Conservation (phyloP, 1,284 basidiomycete genomes). For the Cryptococcus floricola region DNA sequence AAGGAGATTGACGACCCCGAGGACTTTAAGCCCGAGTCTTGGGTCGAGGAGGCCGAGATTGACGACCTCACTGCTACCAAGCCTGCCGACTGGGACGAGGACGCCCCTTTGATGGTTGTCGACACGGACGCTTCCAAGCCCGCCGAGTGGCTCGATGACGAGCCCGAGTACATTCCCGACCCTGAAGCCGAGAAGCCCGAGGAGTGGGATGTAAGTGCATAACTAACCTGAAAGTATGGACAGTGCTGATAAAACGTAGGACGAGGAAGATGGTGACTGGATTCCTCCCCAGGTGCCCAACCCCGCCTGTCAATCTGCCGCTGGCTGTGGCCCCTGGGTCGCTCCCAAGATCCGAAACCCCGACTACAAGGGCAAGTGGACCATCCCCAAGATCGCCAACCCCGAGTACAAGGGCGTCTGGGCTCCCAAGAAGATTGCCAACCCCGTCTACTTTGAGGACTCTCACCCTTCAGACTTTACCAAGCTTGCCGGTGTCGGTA, state of each 20-base stretch:
- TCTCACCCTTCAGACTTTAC: conserved; percentile 76
- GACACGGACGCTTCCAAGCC: conserved; percentile 87
- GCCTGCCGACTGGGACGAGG: conserved; percentile 95
- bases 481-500: conserved; percentile 88
- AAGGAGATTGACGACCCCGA: conserved; percentile 87
- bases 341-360: conserved; percentile 86
- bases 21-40: conserved; percentile 85
- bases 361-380: conserved; percentile 92
- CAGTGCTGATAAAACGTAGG: conserved; percentile 13
- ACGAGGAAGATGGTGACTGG: conserved; percentile 99
- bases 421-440: conserved; percentile 85
- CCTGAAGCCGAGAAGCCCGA: conserved; percentile 96
- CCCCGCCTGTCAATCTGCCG: conserved; percentile 80
- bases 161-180: conserved; percentile 76
- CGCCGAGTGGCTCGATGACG: conserved; percentile 92
- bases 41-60: conserved; percentile 89
- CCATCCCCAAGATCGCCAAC: conserved; percentile 88
- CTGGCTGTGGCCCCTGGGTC: conserved; percentile 93
- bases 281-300: conserved; percentile 82
- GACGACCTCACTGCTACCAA: conserved; percentile 79
- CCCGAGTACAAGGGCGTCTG: conserved; percentile 96
- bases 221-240: not conserved
- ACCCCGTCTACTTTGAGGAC: conserved; percentile 92
- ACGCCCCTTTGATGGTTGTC: conserved; percentile 80
- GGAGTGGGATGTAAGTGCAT: conserved; percentile 74